These are phyloP conservation scores for Albatrellus ellisii DNA, from an alignment of 768 basidiomycete species.

Conservation along the genomic window DNA sequence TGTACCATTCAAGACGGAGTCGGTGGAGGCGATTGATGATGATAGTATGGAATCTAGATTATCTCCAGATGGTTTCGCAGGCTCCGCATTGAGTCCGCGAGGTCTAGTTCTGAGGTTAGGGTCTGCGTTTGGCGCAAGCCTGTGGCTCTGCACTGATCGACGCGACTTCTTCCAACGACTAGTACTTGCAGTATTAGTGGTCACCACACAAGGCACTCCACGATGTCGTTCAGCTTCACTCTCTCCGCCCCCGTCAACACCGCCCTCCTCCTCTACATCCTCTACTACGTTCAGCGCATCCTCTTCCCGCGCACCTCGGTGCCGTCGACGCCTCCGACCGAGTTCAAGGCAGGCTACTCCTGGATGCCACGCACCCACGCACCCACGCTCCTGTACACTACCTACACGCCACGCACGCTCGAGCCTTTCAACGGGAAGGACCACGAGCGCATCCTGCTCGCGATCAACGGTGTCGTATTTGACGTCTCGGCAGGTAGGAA, in stretches of 20 bases:
- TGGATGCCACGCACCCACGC: slow-evolving; percentile 85
- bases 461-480: slow-evolving; percentile 81
- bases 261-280: slow-evolving; percentile 62
- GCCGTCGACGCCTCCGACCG: slow-evolving; percentile 38
- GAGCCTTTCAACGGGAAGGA: slow-evolving; percentile 41
- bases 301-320: slow-evolving; percentile 52
- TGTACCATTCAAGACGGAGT: too few relatives aligned
- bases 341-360: slow-evolving; percentile 77
- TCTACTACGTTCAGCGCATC: slow-evolving; percentile 65
- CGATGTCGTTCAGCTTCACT: too few relatives aligned
- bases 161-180: too few relatives aligned
- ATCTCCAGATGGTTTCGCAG: too few relatives aligned
- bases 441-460: slow-evolving; percentile 57
- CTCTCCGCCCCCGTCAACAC: slow-evolving; percentile 69
- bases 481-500: slow-evolving; percentile 82
- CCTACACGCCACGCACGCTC: slow-evolving; percentile 70
- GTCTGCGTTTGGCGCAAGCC: too few relatives aligned
- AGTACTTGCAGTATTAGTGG: too few relatives aligned
- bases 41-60: too few relatives aligned
- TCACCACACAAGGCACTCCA: too few relatives aligned
- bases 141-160: too few relatives aligned
- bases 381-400: slow-evolving; percentile 61
- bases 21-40: too few relatives aligned
- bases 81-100: too few relatives aligned
- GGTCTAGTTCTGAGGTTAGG: too few relatives aligned